phyloP scores from a whole-genome alignment of 345 rosid genomes.

The Syzygium aromaticum region DNA sequence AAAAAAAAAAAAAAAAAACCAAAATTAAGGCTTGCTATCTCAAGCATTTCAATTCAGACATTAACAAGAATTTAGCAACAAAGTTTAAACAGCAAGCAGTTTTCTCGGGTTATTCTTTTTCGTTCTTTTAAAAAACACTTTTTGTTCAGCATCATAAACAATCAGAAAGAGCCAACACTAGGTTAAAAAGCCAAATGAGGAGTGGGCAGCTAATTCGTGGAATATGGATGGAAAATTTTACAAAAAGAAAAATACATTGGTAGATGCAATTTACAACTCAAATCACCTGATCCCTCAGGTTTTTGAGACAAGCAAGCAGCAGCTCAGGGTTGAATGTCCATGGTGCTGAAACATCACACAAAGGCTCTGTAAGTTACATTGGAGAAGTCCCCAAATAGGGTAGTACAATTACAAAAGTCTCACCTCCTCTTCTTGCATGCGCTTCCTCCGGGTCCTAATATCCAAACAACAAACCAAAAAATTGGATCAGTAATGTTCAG shows the following conservation, averaged over 20 bases:
- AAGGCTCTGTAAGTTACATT: conserved; percentile 8
- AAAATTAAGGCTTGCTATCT: not conserved
- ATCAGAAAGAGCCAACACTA: not conserved
- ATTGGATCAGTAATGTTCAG: not conserved
- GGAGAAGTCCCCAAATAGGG: not conserved
- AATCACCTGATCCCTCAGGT: conserved; percentile 64
- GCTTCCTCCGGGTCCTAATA: conserved; percentile 83
- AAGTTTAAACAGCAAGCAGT: not conserved
- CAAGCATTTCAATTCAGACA: not conserved
- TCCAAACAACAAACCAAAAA: not conserved
- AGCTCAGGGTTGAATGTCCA: conserved; percentile 77
- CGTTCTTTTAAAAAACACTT: not conserved
- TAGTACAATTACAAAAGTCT: conserved; percentile 14
- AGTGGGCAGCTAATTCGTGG: not conserved
- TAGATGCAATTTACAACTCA: not conserved
- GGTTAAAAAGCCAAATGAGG: not conserved
- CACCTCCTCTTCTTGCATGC: conserved; percentile 98
- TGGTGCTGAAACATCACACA: conserved; percentile 51
- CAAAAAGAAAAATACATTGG: not conserved
- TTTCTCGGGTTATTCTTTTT: not conserved
- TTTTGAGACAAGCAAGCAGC: conserved; percentile 62
- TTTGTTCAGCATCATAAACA: not conserved
- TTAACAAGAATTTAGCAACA: not conserved
- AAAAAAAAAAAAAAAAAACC: not conserved
- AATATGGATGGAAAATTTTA: not conserved